Percentiles rank a stretch among this genome's conserved stretches.
Conservation (phyloP, 1,284 basidiomycete species). For the Apiotrichum brassicae region DNA sequence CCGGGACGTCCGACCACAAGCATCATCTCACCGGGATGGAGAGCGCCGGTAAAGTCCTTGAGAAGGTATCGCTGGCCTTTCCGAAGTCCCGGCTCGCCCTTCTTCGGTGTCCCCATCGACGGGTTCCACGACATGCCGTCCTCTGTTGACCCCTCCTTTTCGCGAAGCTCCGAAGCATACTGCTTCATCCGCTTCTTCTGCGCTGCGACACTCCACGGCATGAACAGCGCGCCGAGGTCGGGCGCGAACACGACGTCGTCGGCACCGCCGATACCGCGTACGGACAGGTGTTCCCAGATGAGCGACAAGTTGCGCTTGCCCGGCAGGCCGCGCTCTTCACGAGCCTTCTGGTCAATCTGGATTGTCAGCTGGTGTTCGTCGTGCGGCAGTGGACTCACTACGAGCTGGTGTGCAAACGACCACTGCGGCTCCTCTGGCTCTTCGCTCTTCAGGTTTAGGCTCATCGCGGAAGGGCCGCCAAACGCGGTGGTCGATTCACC, state of each 20-base stretch:
- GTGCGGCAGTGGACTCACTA: too few species aligned
- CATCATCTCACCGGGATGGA: constrained; percentile 41
- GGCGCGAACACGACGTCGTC: constrained; percentile 30
- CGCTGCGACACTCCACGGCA: constrained; percentile 27
- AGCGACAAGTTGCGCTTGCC: constrained; percentile 20
- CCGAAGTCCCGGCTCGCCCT: constrained; percentile 22
- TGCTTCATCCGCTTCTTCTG: constrained; percentile 16
- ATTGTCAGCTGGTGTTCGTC: too few species aligned
- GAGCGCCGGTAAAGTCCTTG: constrained; percentile 29
- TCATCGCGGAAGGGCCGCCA: too few species aligned
- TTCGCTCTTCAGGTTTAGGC: too few species aligned
- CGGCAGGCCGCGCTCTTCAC: constrained; percentile 4
- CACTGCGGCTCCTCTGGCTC: too few species aligned
- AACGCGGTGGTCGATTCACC: too few species aligned
- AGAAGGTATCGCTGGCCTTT: constrained; percentile 35
- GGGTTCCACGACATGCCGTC: constrained; percentile 7
- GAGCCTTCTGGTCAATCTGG: constrained; percentile 22
- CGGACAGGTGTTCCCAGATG: constrained; percentile 27
- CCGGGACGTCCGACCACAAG: constrained; percentile 45
- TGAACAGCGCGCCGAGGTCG: constrained; percentile 28
- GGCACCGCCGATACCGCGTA: constrained; percentile 29
- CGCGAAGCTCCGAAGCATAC: constrained; percentile 10
- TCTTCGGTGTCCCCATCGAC: constrained; percentile 15
- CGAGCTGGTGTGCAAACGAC: too few species aligned
- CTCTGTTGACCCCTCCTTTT: constrained; percentile 1